Percentiles rank a stretch among this genome's conserved stretches.
Conservation (phyloP, 306 rosid genomes). For the Vigna angularis region DNA sequence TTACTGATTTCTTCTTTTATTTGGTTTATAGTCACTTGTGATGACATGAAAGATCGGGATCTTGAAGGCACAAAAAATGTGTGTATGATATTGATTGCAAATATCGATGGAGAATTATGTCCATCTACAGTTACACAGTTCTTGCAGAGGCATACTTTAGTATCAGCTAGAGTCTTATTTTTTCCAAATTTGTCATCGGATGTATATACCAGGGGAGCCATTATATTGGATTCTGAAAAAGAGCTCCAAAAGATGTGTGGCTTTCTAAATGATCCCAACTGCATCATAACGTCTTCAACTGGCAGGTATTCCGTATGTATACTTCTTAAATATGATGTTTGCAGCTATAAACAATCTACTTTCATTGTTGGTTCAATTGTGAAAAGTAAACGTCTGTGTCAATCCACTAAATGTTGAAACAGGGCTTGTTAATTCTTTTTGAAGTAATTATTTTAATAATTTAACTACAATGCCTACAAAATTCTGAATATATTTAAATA, state of each 20-base stretch:
- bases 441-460: background rate
- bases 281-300: slow-evolving; percentile 60
- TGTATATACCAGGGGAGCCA: slow-evolving; percentile 55
- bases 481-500: background rate
- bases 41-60: slow-evolving; percentile 56
- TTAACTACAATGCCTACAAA: slow-evolving; percentile 10
- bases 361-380: slow-evolving; percentile 10
- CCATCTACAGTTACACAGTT: slow-evolving; percentile 59
- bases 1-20: background rate
- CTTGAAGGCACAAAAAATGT: slow-evolving; percentile 53
- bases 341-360: background rate
- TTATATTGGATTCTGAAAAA: slow-evolving; percentile 54
- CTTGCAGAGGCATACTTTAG: slow-evolving; percentile 51
- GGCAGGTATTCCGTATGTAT: slow-evolving; percentile 63
- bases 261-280: slow-evolving; percentile 65
- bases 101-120: slow-evolving; percentile 63
- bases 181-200: slow-evolving; percentile 57
- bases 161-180: slow-evolving; percentile 59
- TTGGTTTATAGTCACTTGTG: background rate
- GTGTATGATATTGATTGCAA: slow-evolving; percentile 66
- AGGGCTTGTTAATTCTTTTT: slow-evolving; percentile 5
- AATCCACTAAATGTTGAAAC: background rate
- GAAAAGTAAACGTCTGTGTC: background rate
- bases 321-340: slow-evolving; percentile 16
- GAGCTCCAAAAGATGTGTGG: slow-evolving; percentile 50